These are phyloP conservation scores for Alisma plantagoaquatica DNA, from an alignment of 106 monocot species.

Conservation along the genomic window DNA sequence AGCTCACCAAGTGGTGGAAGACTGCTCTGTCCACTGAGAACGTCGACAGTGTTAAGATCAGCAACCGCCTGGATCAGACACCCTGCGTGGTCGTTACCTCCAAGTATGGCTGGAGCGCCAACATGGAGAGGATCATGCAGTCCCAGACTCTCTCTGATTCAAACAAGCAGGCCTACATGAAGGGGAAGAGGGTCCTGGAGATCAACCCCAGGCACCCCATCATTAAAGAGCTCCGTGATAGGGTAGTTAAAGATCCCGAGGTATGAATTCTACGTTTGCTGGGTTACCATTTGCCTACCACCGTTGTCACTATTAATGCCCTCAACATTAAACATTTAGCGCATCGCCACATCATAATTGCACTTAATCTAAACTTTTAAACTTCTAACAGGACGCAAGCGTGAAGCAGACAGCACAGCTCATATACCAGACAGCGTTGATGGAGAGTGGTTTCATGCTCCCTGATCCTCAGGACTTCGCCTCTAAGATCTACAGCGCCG, in stretches of 20 bases:
- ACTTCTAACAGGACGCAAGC: conserved; percentile 50
- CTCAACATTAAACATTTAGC: neutral
- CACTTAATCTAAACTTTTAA: neutral
- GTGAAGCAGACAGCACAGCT: conserved; percentile 77
- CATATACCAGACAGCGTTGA: conserved; percentile 87
- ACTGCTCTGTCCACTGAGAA: conserved; percentile 56
- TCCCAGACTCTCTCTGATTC: conserved; percentile 81
- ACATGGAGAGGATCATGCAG: conserved; percentile 99
- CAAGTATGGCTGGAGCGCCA: conserved; percentile 93
- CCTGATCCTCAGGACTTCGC: conserved; percentile 88
- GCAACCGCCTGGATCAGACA: conserved; percentile 79
- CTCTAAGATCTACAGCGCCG: conserved; percentile 61
- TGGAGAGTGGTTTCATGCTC: conserved; percentile 94
- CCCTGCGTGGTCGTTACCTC: conserved; percentile 93
- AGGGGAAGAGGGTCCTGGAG: conserved; percentile 91
- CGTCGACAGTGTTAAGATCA: conserved; percentile 88
- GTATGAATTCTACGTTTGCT: conserved; percentile 23
- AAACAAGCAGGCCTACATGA: conserved; percentile 80
- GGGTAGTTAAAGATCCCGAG: conserved; percentile 66
- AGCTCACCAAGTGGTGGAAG: conserved; percentile 94
- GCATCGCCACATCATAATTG: neutral
- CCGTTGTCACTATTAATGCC: too few species aligned
- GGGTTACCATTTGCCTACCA: too few species aligned
- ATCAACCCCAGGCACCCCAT: conserved; percentile 97
- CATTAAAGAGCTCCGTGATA: conserved; percentile 85